phyloP scores from a whole-genome alignment of 208 protist genomes.

The Tetramitus jugosus region DNA sequence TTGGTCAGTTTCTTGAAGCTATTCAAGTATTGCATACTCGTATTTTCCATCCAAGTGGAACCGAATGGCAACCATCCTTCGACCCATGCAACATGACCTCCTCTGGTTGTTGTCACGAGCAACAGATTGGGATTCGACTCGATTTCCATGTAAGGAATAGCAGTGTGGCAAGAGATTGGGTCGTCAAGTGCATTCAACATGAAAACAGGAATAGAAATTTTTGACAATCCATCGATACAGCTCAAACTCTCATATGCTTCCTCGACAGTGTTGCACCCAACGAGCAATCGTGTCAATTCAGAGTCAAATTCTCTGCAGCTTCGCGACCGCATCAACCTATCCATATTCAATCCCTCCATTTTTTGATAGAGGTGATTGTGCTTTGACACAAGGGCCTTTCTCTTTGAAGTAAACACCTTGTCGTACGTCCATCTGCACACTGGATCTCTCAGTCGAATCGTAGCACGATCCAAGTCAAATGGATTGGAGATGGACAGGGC shows the following conservation, averaged over 20 bases:
- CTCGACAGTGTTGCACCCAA: neutral
- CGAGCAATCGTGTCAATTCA: neutral
- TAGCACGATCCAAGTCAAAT: neutral
- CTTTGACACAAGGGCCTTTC: neutral
- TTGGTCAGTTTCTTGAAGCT: too few relatives aligned
- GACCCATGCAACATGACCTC: slow-evolving; percentile 15
- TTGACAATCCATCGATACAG: neutral
- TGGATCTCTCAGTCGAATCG: neutral
- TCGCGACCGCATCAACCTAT: neutral
- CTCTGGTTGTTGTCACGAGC: neutral
- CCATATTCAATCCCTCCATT: neutral
- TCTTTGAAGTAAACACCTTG: slow-evolving; percentile 14
- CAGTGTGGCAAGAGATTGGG: neutral
- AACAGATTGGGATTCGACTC: neutral
- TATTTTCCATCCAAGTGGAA: slow-evolving; percentile 9
- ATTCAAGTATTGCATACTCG: slow-evolving; percentile 2
- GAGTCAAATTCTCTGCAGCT: neutral
- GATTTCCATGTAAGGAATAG: neutral
- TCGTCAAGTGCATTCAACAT: slow-evolving; percentile 1
- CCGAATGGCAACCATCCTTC: neutral
- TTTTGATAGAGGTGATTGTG: neutral
- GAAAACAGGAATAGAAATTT: neutral
- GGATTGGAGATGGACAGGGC: neutral
- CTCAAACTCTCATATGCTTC: neutral
- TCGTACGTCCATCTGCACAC: neutral